Evolutionary conservation across 1,284 basidiomycete genomes (phyloP), one percentile per base, ranked within the genome.

Genomic region (Somion occarium): DNA sequence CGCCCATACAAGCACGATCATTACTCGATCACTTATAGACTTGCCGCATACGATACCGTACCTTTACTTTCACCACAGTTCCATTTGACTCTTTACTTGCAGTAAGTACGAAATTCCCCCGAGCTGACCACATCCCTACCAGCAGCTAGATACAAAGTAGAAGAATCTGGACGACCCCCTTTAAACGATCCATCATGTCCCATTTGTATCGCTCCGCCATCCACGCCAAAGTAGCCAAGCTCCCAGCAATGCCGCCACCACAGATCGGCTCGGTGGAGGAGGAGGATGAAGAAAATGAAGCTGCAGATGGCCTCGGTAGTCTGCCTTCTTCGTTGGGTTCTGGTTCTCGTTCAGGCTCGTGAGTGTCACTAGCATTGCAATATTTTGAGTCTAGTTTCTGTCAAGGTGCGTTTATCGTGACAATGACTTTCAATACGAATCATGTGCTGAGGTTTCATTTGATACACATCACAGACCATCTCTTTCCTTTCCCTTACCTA

Each of bases 151-250:
- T n/a, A n/a, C n/a, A n/a, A n/a, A n/a, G n/a, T n/a, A n/a, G n/a
- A n/a, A n/a, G n/a, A n/a, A n/a, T n/a, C n/a, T n/a, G n/a, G n/a
- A n/a, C n/a, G n/a, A 37, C 34, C 9, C 34, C 34, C 34, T 11
- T n/a, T n/a, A 9, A 37, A n/a, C 34, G 34, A 26, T 20, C 9
- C n/a, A 44, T 3, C 20, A 89, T 89, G 87, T 86, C 85, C 15
- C 70, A 83, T 63, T 68, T 90, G 2, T 80, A 81, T 62, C 83
- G 85, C 49, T 85, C 84, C 53, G 79, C 87, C 3, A 72, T 91
- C 55, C 77, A 76, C 53, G 80, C 85, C 1, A 77, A 84, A 39
- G 70, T 89, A 27, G 73, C 84, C 11, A 89, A 83, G 58, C 65
- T 91, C 11, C 86, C 87, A 11, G 61, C 71, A 11, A 62, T 83